Conservation (phyloP, 1,284 basidiomycete species). For the Heterobasidion parviporum region DNA sequence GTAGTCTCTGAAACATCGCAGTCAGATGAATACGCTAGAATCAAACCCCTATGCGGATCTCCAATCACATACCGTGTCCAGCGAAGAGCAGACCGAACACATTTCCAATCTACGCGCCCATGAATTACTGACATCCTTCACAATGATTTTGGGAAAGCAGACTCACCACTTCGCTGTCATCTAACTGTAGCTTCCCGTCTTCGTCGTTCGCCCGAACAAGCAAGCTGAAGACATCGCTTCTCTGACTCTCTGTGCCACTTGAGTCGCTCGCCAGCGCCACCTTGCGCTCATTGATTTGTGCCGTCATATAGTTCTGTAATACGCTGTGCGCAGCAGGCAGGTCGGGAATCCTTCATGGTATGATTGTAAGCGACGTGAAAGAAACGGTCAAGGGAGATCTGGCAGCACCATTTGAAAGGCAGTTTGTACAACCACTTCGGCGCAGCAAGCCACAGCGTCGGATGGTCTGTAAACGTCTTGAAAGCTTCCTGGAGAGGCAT, state of each 20-base stretch:
- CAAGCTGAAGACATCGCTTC: slow-evolving; percentile 36
- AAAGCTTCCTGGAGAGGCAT: slow-evolving; percentile 2
- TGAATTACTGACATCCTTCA: not conserved
- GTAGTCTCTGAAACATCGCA: slow-evolving; percentile 34
- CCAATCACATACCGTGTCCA: slow-evolving; percentile 37
- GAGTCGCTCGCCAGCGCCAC: slow-evolving; percentile 18
- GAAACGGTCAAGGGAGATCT: too few species aligned
- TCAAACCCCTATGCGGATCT: not conserved
- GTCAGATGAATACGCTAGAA: not conserved
- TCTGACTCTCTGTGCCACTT: slow-evolving; percentile 10
- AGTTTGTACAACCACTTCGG: slow-evolving; percentile 36
- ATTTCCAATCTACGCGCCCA: slow-evolving; percentile 37
- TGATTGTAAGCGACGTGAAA: not conserved
- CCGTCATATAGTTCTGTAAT: slow-evolving; percentile 30
- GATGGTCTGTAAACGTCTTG: slow-evolving; percentile 1
- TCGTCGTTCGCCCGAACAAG: slow-evolving; percentile 42
- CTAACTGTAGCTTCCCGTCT: slow-evolving; percentile 31
- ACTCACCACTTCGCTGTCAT: slow-evolving; percentile 40
- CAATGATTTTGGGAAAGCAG: not conserved
- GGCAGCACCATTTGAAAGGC: slow-evolving; percentile 29
- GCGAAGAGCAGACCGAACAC: slow-evolving; percentile 45
- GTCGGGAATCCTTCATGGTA: slow-evolving; percentile 14
- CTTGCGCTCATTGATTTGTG: slow-evolving; percentile 28
- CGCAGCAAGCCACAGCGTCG: slow-evolving; percentile 11
- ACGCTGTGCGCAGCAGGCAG: slow-evolving; percentile 19